phyloP scores from a whole-genome alignment of 2,329 filamentous ascomycete genomes.

The Diatrype stigma region DNA sequence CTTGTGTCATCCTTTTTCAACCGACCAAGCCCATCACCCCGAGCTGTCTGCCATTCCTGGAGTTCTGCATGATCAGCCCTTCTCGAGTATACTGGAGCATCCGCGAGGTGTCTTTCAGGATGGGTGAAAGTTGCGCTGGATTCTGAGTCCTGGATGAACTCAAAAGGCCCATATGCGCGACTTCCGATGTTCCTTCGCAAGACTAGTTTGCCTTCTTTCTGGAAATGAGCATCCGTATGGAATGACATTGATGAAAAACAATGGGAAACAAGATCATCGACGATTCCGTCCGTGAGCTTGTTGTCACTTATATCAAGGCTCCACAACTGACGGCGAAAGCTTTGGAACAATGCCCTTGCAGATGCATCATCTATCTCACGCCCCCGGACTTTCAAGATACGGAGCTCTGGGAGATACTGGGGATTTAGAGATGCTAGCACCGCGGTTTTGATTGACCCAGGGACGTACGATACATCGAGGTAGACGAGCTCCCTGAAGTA shows the following conservation, averaged over 20 bases:
- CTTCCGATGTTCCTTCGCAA: constrained; percentile 25
- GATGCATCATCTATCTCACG: constrained; percentile 42
- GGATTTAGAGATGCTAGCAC: constrained; percentile 29
- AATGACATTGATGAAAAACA: constrained; percentile 31
- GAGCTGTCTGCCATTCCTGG: constrained; percentile 24
- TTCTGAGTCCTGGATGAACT: constrained; percentile 43
- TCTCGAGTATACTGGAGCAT: constrained; percentile 40
- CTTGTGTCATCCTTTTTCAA: constrained; percentile 31
- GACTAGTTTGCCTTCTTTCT: constrained; percentile 43
- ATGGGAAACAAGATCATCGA: constrained; percentile 29
- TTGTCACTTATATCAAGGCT: constrained; percentile 54
- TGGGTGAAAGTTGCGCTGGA: constrained; percentile 41
- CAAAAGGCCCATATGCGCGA: constrained; percentile 36
- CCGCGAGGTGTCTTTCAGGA: constrained; percentile 43
- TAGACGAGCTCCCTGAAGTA: constrained; percentile 42
- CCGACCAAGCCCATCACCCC: constrained; percentile 31
- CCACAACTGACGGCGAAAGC: constrained; percentile 43
- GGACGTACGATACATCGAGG: constrained; percentile 48
- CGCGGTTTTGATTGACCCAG: constrained; percentile 38
- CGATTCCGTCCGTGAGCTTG: constrained; percentile 41
- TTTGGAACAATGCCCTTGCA: constrained; percentile 29
- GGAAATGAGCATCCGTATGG: constrained; percentile 34
- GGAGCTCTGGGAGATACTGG: constrained; percentile 39
- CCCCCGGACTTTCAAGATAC: constrained; percentile 46
- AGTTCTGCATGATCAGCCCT: constrained; percentile 15